Conservation (phyloP, 805 yeast species). For the Sungouiozyma intestinalis region DNA sequence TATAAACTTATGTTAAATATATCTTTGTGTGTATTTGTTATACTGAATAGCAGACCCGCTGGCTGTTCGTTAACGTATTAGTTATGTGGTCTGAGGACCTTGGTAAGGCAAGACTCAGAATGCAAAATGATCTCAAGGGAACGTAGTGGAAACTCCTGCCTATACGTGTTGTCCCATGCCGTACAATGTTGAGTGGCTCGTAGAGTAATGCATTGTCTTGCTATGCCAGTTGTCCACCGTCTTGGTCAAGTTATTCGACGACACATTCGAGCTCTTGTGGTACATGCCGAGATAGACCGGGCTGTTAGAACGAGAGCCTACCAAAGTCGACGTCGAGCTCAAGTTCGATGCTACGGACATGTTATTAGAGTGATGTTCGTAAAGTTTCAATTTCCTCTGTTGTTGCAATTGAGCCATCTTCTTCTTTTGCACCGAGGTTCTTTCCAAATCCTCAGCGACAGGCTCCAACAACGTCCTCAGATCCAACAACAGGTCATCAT, state of each 20-base stretch:
- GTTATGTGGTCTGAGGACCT: background rate
- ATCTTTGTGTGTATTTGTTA: background rate
- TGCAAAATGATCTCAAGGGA: background rate
- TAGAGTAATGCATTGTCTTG: background rate
- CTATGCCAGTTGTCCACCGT: background rate
- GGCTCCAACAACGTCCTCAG: slow-evolving; percentile 66
- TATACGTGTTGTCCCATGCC: background rate
- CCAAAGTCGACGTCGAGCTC: slow-evolving; percentile 10
- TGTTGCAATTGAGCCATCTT: slow-evolving; percentile 3
- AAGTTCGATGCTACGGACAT: slow-evolving; percentile 9
- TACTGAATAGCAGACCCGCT: background rate
- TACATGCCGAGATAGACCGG: background rate
- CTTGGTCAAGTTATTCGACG: background rate
- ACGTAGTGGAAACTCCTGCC: background rate
- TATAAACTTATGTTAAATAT: background rate
- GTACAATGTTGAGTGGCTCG: too few relatives aligned
- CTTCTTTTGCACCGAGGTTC: slow-evolving; percentile 19
- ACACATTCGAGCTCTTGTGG: background rate
- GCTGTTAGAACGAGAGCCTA: slow-evolving; percentile 1
- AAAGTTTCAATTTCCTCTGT: slow-evolving; percentile 4
- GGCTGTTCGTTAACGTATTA: background rate
- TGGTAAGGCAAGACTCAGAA: background rate
- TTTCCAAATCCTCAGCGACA: slow-evolving; percentile 43
- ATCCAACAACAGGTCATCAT: slow-evolving; percentile 55
- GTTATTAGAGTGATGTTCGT: slow-evolving; percentile 16